Conservation (phyloP, 805 yeast species). For the Pichia scutulata region DNA sequence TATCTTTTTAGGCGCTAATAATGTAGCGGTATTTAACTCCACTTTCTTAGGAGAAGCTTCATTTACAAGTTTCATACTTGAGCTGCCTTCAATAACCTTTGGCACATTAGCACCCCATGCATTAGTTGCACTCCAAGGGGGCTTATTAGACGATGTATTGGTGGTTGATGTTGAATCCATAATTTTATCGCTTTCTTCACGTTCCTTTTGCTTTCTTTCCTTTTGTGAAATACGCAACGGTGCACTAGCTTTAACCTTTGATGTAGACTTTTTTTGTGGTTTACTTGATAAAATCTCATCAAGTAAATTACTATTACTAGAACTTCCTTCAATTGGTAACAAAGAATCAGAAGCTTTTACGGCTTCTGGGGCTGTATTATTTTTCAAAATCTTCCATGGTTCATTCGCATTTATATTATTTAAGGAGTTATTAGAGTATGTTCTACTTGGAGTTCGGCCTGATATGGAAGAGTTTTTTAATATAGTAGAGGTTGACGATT, state of each 20-base stretch:
- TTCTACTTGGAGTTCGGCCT: not conserved
- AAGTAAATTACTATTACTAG: not conserved
- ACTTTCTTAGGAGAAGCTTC: not conserved
- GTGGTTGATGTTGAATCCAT: not conserved
- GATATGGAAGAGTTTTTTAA: not conserved
- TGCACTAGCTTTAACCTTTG: constrained; percentile 2
- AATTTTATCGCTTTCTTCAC: not conserved
- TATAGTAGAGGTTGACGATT: constrained; percentile 13
- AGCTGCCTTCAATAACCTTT: constrained; percentile 5
- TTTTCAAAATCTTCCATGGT: constrained; percentile 1
- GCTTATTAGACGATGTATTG: not conserved
- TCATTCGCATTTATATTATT: not conserved
- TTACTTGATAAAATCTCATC: constrained; percentile 3
- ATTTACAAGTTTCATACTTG: not conserved
- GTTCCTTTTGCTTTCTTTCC: constrained; percentile 12
- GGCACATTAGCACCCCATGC: constrained; percentile 12
- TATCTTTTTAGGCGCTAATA: constrained; percentile 37
- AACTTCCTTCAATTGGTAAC: not conserved
- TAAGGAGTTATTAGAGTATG: not conserved
- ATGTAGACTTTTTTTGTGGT: not conserved
- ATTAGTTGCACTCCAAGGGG: constrained; percentile 1
- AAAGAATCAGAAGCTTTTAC: not conserved
- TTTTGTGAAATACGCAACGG: constrained; percentile 16
- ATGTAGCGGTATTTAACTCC: constrained; percentile 11
- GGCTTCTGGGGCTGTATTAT: not conserved